Conservation (phyloP, 148 eudicot species). For the Tetragonia tetragonoides region DNA sequence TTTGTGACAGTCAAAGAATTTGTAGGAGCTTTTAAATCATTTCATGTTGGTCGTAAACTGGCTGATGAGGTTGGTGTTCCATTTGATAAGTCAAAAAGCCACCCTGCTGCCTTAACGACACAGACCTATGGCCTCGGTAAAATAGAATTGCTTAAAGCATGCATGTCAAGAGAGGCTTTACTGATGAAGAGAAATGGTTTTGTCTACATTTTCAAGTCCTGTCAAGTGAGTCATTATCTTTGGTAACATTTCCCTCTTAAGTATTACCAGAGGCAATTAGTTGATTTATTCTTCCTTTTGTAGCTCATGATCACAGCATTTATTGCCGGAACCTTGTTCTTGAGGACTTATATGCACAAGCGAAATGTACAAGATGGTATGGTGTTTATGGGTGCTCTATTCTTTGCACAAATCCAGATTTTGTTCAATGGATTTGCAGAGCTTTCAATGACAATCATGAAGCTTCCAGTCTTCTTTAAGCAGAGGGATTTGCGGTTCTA, state of each 20-base stretch:
- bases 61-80: constrained; percentile 62
- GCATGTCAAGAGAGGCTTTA: constrained; percentile 62
- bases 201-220: constrained; percentile 64
- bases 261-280: background rate
- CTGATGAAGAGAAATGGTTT: constrained; percentile 78
- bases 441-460: constrained; percentile 58
- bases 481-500: constrained; percentile 77
- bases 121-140: constrained; percentile 59
- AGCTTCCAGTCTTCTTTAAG: constrained; percentile 78
- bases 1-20: constrained; percentile 62
- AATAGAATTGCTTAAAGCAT: constrained; percentile 74
- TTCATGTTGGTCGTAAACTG: constrained; percentile 61
- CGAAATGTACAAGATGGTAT: constrained; percentile 45
- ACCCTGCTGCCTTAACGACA: constrained; percentile 79
- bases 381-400: constrained; percentile 69
- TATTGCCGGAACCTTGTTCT: constrained; percentile 59
- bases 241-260: too few species aligned
- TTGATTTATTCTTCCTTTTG: constrained; percentile 1
- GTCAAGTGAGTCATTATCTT: constrained; percentile 47
- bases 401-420: constrained; percentile 46
- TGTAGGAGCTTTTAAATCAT: constrained; percentile 67
- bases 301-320: constrained; percentile 61
- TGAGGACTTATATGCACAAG: constrained; percentile 58
- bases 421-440: constrained; percentile 86
- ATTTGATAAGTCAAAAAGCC: constrained; percentile 67